A percentile compares a stretch with the other conserved stretches of the same genome.
Evolutionary conservation across 129 eudicot genomes (phyloP).

Genomic region (Escallonia rubra): DNA sequence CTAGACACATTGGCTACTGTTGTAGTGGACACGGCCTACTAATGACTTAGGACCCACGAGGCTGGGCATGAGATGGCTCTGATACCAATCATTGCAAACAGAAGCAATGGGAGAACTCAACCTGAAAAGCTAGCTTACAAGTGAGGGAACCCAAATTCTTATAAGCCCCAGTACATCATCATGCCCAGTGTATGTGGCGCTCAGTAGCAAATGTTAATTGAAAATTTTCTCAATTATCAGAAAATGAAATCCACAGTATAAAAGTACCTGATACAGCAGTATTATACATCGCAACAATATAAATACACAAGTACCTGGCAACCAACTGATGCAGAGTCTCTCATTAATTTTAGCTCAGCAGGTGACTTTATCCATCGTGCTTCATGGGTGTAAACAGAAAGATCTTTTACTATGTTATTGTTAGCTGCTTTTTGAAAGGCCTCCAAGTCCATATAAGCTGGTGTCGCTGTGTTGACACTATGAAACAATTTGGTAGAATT

Average conservation of each 20-base stretch:
- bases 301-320: conserved; percentile 53
- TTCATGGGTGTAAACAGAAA: conserved; percentile 67
- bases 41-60: no score
- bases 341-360: conserved; percentile 74
- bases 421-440: conserved; percentile 53
- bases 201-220: background rate
- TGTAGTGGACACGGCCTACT: no score
- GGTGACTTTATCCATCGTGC: conserved; percentile 85
- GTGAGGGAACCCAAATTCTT: no score
- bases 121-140: no score
- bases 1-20: no score
- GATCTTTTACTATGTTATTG: conserved; percentile 62
- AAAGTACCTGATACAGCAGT: background rate
- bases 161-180: no score
- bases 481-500: conserved; percentile 62
- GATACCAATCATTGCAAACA: no score
- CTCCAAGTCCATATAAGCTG: conserved; percentile 57
- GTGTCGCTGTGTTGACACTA: conserved; percentile 55
- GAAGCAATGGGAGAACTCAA: no score
- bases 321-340: conserved; percentile 76
- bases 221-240: background rate
- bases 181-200: no score
- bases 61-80: no score
- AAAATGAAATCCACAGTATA: background rate
- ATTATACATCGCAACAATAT: conserved; percentile 3